Evolutionary conservation across 352 stramenopile species (phyloP), one percentile per base, ranked within the genome.

Genomic region (Globisporangium nunn): DNA sequence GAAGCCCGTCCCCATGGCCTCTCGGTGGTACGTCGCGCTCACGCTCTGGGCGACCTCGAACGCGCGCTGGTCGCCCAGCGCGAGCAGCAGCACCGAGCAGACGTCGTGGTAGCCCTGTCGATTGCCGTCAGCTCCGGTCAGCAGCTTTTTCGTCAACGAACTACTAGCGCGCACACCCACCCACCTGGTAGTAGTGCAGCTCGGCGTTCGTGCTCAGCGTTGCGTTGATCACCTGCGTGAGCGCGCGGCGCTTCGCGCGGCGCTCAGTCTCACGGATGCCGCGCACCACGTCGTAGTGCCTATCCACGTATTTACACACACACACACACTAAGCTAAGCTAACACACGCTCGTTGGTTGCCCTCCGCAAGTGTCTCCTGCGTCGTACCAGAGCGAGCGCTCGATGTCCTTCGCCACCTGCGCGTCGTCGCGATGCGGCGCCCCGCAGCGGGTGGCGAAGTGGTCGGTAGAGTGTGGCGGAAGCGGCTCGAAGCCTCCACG

Each of bases 41-140:
- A 97, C 66, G 39, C 75, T 68, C 3, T 77, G 63, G 3, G 97
- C 61, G 17, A 93, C 84, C 35, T 68, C 67, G 46, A 89, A 73
- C 30, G 54, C 58, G 8, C 85, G 71, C 48, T 92, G 75, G 31
- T 96, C 74, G 43, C 88, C 90, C 18, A 93, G 50, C n/a, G 78
- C 80, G 33, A 94, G 58, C 33, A 91, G 59, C 50, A 94, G 91
- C 28, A 96, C 80, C 18, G 85, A 93, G 30, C 82, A 85, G 18
- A 98, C 82, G 68, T 98, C 94, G 67, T 98, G 93, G 68, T 95
- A 98, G 33, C 94, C 94, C 81, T 23, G 23, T 23, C 23, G 23
- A 23, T 23, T 23, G 23, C 23, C 23, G 23, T 23, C 23, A 23
- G 23, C 23, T 23, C 23, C 23, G 23, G 23, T 23, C 23, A 23